phyloP scores from a whole-genome alignment of 306 rosid species.

The Cucurbita pepo region DNA sequence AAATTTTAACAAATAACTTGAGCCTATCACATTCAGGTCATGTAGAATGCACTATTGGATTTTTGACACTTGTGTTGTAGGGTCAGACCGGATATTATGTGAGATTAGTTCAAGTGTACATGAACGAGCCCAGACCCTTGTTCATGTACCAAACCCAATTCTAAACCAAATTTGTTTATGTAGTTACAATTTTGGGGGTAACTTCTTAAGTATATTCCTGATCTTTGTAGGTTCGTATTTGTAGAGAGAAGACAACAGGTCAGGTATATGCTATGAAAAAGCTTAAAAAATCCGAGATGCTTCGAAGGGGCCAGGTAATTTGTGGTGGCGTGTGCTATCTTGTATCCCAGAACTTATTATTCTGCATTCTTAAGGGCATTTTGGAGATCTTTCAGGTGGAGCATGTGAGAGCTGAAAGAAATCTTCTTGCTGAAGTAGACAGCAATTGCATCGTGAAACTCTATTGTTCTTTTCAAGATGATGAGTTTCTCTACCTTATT shows the following conservation, averaged over 20 bases:
- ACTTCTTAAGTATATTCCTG: conserved; percentile 15
- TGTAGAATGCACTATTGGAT: background rate
- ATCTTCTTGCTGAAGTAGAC: conserved; percentile 97
- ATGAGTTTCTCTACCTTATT: conserved; percentile 74
- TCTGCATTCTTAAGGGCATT: background rate
- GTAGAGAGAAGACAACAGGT: conserved; percentile 74
- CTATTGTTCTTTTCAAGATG: conserved; percentile 93
- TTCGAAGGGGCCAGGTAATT: conserved; percentile 94
- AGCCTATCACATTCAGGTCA: background rate
- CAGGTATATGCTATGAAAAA: conserved; percentile 97
- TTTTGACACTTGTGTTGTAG: background rate
- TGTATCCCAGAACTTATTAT: conserved; percentile 2
- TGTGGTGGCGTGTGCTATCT: conserved; percentile 11
- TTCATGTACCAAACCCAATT: background rate
- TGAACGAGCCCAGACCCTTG: background rate
- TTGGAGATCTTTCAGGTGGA: conserved; percentile 46
- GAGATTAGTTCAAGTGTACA: background rate
- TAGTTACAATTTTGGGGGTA: background rate
- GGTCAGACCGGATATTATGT: background rate
- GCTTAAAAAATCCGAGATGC: conserved; percentile 97
- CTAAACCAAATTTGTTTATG: background rate
- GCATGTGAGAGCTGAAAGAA: conserved; percentile 96
- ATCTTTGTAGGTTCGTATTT: conserved; percentile 73
- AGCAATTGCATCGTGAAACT: conserved; percentile 94
- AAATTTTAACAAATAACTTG: background rate